Evolutionary conservation across 2,329 filamentous ascomycete species (phyloP).

Genomic region (Fusarium sororula): DNA sequence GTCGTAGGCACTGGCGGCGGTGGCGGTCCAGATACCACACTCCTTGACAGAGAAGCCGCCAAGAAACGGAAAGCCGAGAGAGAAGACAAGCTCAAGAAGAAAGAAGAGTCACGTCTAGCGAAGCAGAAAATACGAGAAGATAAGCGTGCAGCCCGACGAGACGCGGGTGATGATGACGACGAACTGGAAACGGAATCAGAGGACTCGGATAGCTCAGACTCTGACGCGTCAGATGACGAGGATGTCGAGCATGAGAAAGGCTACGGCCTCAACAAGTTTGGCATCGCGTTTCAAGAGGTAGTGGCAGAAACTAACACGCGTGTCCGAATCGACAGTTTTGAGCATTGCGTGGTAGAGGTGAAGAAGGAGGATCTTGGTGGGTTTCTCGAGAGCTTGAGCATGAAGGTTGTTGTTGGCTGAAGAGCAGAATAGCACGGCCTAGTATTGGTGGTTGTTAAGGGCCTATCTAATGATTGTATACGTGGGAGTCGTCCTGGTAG

Average conservation of each 20-base stretch:
- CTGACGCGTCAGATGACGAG: constrained; percentile 62
- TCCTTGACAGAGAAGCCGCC: constrained; percentile 73
- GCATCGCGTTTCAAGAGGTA: constrained; percentile 94
- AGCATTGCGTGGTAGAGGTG: constrained; percentile 98
- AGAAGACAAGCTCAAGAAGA: constrained; percentile 69
- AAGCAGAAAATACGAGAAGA: constrained; percentile 68
- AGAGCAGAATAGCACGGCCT: not conserved
- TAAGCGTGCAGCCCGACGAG: constrained; percentile 67
- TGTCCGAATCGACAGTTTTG: constrained; percentile 94
- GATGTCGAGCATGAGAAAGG: constrained; percentile 66
- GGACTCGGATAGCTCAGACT: constrained; percentile 52
- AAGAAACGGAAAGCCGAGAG: constrained; percentile 71
- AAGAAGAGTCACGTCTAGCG: constrained; percentile 65
- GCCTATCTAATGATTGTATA: constrained; percentile 12
- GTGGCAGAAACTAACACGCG: constrained; percentile 89
- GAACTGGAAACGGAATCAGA: constrained; percentile 58
- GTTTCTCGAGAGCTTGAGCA: constrained; percentile 90
- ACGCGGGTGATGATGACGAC: constrained; percentile 57
- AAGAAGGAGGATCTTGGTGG: constrained; percentile 91
- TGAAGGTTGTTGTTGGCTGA: constrained; percentile 82
- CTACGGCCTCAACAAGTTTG: constrained; percentile 87
- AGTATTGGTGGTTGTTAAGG: not conserved
- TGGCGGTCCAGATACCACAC: constrained; percentile 75
- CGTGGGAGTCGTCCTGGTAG: constrained; percentile 11
- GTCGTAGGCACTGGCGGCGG: constrained; percentile 93